Evolutionary conservation across 768 basidiomycete species (phyloP), one percentile per base, ranked within the genome.

Genomic region (Amanita muscaria): DNA sequence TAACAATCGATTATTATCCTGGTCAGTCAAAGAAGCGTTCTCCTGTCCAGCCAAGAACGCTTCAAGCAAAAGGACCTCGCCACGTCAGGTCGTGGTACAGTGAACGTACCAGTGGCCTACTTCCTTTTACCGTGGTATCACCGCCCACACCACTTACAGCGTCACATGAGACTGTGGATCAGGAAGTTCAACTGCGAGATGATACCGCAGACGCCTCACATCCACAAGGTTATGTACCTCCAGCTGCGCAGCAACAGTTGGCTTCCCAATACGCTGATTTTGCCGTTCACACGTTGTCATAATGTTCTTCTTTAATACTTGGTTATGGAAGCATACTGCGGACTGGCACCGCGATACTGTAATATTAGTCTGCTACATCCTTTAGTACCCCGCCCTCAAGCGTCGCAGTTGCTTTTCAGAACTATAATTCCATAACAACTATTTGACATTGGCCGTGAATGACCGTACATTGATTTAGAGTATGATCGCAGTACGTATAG

Each of bases 1-100:
- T 70, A 37, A 71, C 71, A 3, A 59, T 61, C 16, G 66, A 68
- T 47, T 73, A 74, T 50, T 58, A 69, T 45, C 72, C 73, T 0
- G 64, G 65, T 6, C 48, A 51, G 22, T 44, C 53, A 11, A 45
- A 35, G 16, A 46, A 53, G 14, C 49, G 48, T 5, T 38, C 40
- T 15, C 49, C 52, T 15, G 52, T 49, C 5, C 52, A 51, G 16
- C 54, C 51, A 4, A 24, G 25, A 16, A 14, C 34, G 10, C 34
- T n/a, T 16, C 42, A 43, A 19, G n/a, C n/a, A n/a, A n/a, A n/a
- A n/a, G 4, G 18, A 5, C 44, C 44, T 31, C 56, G 54, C 5
- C 54, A 61, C 2, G 44, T 54, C 4, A 54, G 61, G 10, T 55
- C 55, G 36, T 63, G 61, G 61, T 57, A 55, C 44, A 57, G 48